Conservation (phyloP, 176 grass and related monocot genomes). For the Oryza punctata region DNA sequence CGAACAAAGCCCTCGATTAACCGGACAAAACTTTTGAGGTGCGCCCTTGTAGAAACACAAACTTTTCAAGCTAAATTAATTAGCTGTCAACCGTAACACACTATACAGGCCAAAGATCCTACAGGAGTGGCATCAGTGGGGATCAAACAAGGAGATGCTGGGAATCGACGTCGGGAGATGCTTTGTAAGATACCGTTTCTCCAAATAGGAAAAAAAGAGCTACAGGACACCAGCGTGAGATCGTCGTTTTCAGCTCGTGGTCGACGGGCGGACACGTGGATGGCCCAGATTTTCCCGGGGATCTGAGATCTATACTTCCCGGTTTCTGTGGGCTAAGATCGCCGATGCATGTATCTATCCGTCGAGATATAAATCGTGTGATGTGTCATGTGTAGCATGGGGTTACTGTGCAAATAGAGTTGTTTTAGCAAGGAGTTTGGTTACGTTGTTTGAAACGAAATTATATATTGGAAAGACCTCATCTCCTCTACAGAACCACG, state of each 20-base stretch:
- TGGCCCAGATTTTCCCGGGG: not conserved
- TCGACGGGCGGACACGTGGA: constrained; percentile 25
- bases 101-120: not conserved
- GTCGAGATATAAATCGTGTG: not conserved
- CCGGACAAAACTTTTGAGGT: no score
- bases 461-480: not conserved
- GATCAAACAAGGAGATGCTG: constrained; percentile 43
- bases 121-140: constrained; percentile 27
- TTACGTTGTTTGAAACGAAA: not conserved
- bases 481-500: not conserved
- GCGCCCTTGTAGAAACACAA: no score
- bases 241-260: constrained; percentile 6
- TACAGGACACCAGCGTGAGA: not conserved
- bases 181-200: constrained; percentile 27
- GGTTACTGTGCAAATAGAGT: not conserved
- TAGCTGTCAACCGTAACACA: constrained; percentile 1
- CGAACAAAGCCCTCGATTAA: no score
- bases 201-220: not conserved
- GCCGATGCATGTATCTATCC: not conserved
- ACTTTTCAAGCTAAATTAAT: no score
- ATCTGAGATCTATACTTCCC: not conserved
- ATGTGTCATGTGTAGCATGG: no score
- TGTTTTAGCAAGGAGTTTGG: not conserved
- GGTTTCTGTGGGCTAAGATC: constrained; percentile 7
- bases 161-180: constrained; percentile 53